phyloP scores from a whole-genome alignment of 2,329 filamentous ascomycete species.

The Penicillium italicum region DNA sequence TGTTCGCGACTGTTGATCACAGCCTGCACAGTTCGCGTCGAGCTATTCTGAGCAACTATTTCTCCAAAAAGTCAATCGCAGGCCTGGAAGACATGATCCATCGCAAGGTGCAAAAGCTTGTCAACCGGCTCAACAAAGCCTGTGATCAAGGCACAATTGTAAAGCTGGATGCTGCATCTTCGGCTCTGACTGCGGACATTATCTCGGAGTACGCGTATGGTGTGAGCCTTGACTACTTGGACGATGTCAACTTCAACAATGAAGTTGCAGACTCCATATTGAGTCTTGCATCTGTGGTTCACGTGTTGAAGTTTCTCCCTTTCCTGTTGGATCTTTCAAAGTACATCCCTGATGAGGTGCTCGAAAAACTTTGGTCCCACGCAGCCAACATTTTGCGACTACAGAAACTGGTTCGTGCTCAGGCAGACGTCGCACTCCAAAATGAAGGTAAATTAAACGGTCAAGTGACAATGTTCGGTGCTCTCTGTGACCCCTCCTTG shows the following conservation, averaged over 20 bases:
- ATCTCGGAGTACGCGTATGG: neutral
- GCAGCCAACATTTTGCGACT: neutral
- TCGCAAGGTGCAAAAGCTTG: neutral
- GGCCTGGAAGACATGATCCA: neutral
- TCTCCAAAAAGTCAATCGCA: neutral
- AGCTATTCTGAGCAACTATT: neutral
- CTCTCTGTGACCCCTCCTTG: neutral
- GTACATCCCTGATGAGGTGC: neutral
- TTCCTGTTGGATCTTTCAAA: neutral
- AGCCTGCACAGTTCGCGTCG: neutral
- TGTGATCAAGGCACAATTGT: neutral
- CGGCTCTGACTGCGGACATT: neutral
- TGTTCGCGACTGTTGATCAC: neutral
- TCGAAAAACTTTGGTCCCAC: neutral
- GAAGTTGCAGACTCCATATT: neutral
- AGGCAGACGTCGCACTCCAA: neutral
- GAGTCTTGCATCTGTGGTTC: neutral
- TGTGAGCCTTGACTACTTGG: neutral
- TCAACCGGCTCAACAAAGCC: neutral
- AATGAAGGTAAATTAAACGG: neutral
- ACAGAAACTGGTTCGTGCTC: neutral
- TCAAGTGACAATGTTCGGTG: neutral
- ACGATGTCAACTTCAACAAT: neutral
- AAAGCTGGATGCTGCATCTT: neutral
- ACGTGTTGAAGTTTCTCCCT: neutral